These are phyloP conservation scores for Hypsizygus marmoreus DNA, from an alignment of 768 basidiomycete genomes.

Conservation along the genomic window DNA sequence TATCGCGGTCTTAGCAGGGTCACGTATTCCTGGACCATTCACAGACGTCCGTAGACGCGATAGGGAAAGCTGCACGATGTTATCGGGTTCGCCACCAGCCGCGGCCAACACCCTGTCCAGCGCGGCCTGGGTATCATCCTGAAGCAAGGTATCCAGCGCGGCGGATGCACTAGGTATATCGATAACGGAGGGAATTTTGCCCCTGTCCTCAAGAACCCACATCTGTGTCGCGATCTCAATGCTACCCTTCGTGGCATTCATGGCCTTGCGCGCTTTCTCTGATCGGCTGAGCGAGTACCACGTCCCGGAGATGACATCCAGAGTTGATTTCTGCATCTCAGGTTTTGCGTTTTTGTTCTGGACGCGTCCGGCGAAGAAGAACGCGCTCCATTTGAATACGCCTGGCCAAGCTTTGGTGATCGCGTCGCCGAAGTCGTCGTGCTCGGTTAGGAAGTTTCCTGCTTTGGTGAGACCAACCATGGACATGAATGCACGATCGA, in stretches of 20 bases:
- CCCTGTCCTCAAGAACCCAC: constrained; percentile 33
- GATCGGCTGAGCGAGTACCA: constrained; percentile 31
- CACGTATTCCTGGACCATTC: constrained; percentile 18
- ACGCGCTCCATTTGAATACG: constrained; percentile 38
- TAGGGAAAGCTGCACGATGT: constrained; percentile 29
- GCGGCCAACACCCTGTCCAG: constrained; percentile 30
- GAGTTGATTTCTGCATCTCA: constrained; percentile 17
- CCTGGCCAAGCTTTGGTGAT: constrained; percentile 34
- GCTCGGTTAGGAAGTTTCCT: constrained; percentile 22
- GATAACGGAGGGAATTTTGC: constrained; percentile 16
- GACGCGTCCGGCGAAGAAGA: constrained; percentile 29
- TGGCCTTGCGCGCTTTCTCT: constrained; percentile 27
- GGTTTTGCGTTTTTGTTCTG: constrained; percentile 16
- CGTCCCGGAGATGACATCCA: constrained; percentile 29
- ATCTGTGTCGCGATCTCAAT: constrained; percentile 37
- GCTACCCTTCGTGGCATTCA: constrained; percentile 30
- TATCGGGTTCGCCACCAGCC: constrained; percentile 26
- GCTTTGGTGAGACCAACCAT: constrained; percentile 35
- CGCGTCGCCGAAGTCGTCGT: constrained; percentile 19
- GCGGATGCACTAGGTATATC: constrained; percentile 30
- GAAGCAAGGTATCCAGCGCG: constrained; percentile 30
- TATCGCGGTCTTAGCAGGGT: constrained; percentile 21
- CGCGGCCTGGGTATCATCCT: constrained; percentile 15
- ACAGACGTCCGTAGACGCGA: constrained; percentile 27
- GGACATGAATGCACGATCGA: constrained; percentile 31